Evolutionary conservation across 106 monocot genomes (phyloP), one percentile per base, ranked within the genome.

Genomic region (Gastrodia elata): DNA sequence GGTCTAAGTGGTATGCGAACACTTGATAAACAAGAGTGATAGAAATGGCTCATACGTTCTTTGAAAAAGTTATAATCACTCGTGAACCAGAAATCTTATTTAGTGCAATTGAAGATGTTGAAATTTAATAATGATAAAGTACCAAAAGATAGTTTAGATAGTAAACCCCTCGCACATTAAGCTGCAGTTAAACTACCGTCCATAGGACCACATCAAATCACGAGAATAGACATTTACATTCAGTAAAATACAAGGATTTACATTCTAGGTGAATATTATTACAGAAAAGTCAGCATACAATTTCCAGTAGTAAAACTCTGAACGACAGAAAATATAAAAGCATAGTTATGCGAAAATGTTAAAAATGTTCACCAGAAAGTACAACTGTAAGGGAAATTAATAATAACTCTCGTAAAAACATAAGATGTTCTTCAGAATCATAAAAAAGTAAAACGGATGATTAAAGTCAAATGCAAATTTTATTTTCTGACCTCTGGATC

Each of bases 401-500:
- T 30, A 64, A n/a, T 14, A 35, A 7, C 67, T 6, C 37, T 67
- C 20, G 15, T 2, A 39, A 38, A 36, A 67, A 8, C 35, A 26
- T 25, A 25, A 26, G 41, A 69, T 69, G 2, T 26, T 69, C 6
- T 40, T 7, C 16, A 69, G 36, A 36, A 67, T 1, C 37, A 16
- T n/a, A 37, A 38, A 69, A 39, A 8, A 69, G 24, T 9, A 25
- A 69, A 39, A 69, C 22, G 40, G 1, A 69, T 69, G 40, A n/a
- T 39, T 67, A 36, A 67, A 38, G n/a, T 38, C 20, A 24, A 40
- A 69, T 32, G 33, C 35, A 18, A 34, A 35, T 35, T 34, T 30
- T 16, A 1, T 58, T 24, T 7, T 37, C 59, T 58, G 1, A 96
- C 95, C 92, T 96, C 87, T 30, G 95, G 89, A 74, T 96, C 76